Conservation (phyloP, 768 basidiomycete species). For the Leccinum aurantiacum region DNA sequence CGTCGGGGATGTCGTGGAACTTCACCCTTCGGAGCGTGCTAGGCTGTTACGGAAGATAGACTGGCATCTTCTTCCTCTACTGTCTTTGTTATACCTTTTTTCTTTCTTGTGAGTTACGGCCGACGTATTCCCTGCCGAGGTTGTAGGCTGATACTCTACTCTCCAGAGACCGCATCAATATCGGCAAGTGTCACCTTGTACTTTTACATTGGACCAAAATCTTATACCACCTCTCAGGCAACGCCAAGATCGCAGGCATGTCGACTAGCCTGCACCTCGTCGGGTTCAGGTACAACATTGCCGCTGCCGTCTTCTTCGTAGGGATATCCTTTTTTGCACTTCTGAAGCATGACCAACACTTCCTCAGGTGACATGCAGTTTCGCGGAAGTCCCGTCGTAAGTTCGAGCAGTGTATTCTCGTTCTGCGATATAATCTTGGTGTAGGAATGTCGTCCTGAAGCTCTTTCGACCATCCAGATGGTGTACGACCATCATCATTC, state of each 20-base stretch:
- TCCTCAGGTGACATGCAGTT: conserved; percentile 35
- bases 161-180: conserved; percentile 43
- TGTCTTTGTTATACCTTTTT: conserved; percentile 18
- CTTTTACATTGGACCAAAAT: background rate
- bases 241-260: conserved; percentile 48
- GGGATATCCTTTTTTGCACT: conserved; percentile 4
- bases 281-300: conserved; percentile 37
- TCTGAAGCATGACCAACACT: background rate
- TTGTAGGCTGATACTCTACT: background rate
- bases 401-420: conserved; percentile 6
- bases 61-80: conserved; percentile 20
- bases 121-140: background rate
- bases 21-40: background rate
- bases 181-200: conserved; percentile 33
- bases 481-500: conserved; percentile 23
- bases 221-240: conserved; percentile 30
- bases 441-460: conserved; percentile 40
- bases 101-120: conserved; percentile 17
- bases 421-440: conserved; percentile 1
- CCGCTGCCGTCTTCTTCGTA: conserved; percentile 41
- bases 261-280: conserved; percentile 35
- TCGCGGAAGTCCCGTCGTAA: conserved; percentile 41
- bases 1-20: background rate
- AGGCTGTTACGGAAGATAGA: conserved; percentile 21
- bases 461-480: conserved; percentile 36